phyloP scores from a whole-genome alignment of 495 filamentous ascomycete species.

The Parathielavia appendiculata region DNA sequence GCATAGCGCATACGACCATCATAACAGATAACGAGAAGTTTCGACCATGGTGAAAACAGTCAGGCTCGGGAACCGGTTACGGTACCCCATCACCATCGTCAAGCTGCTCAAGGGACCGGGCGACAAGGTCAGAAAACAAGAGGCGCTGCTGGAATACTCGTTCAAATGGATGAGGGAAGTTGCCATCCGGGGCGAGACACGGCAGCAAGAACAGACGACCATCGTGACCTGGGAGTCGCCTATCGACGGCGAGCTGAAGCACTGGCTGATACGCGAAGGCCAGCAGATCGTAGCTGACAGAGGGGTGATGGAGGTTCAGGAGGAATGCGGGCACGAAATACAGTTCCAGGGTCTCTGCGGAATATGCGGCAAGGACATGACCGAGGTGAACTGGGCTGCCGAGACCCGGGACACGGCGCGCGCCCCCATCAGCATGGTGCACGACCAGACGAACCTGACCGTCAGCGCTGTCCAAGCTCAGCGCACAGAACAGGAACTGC shows the following conservation, averaged over 20 bases:
- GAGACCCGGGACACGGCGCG: slow-evolving; percentile 60
- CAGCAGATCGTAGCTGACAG: slow-evolving; percentile 56
- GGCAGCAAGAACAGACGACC: slow-evolving; percentile 53
- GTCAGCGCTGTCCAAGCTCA: slow-evolving; percentile 71
- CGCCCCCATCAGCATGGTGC: slow-evolving; percentile 87
- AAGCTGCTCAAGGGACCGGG: slow-evolving; percentile 71
- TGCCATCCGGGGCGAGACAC: slow-evolving; percentile 60
- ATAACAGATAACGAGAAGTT: neutral
- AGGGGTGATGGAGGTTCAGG: slow-evolving; percentile 73
- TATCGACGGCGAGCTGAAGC: slow-evolving; percentile 66
- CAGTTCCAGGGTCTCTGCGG: slow-evolving; percentile 88
- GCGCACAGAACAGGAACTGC: slow-evolving; percentile 77
- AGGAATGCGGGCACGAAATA: slow-evolving; percentile 84
- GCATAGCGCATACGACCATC: slow-evolving; percentile 2
- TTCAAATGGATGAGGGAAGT: slow-evolving; percentile 69
- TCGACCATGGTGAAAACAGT: slow-evolving; percentile 36
- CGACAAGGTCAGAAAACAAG: slow-evolving; percentile 68
- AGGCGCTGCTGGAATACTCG: slow-evolving; percentile 74
- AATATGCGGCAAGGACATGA: slow-evolving; percentile 97
- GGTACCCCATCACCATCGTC: slow-evolving; percentile 93
- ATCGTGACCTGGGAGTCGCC: slow-evolving; percentile 75
- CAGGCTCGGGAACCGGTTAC: slow-evolving; percentile 55
- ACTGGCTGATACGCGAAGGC: slow-evolving; percentile 72
- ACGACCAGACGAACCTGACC: slow-evolving; percentile 77
- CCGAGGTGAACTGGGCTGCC: slow-evolving; percentile 51